Evolutionary conservation across 345 rosid species (phyloP).

Genomic region (Jatropha curcas): DNA sequence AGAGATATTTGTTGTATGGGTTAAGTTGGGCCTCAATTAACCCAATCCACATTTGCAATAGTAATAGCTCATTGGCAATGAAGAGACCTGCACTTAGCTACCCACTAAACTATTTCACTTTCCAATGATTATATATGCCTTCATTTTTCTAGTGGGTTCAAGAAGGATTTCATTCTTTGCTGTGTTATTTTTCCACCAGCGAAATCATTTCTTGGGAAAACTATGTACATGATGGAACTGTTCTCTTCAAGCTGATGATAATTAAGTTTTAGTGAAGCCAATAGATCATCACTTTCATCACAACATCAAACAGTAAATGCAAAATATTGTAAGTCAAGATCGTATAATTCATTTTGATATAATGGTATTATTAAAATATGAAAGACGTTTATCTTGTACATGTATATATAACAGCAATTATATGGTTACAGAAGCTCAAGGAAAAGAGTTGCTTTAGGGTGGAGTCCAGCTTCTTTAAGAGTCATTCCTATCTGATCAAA

Average conservation of each 20-base stretch:
- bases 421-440: constrained; percentile 50
- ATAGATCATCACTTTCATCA: background rate
- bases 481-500: constrained; percentile 51
- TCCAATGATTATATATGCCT: background rate
- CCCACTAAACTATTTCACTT: constrained; percentile 6
- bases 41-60: too few species aligned
- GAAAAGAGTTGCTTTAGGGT: constrained; percentile 62
- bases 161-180: constrained; percentile 8
- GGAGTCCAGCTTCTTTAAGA: constrained; percentile 54
- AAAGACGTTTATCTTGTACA: background rate
- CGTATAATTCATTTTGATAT: background rate
- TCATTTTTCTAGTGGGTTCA: background rate
- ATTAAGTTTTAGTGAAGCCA: constrained; percentile 2
- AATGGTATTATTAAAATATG: too few species aligned
- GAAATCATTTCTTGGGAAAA: constrained; percentile 4
- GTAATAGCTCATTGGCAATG: background rate
- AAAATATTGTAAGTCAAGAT: background rate
- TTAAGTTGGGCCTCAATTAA: background rate
- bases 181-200: background rate
- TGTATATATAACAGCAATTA: too few species aligned
- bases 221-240: background rate
- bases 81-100: background rate
- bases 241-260: background rate
- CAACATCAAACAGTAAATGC: background rate
- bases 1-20: too few species aligned